Evolutionary conservation across 2,329 filamentous ascomycete species (phyloP).

Genomic region (Celoporthe dispersa): DNA sequence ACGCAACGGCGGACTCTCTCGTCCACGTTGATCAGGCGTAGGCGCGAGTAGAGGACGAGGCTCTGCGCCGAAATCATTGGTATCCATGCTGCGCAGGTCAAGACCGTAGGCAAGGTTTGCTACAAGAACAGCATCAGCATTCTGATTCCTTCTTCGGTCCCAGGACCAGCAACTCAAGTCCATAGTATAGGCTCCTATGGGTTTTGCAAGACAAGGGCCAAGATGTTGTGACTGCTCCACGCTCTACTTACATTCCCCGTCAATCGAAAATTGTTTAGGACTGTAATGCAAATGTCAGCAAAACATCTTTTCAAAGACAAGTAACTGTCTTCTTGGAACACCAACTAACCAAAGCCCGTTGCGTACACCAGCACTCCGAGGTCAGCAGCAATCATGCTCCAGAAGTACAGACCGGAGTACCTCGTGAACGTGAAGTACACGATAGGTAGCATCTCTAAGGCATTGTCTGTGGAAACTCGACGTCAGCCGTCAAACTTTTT

Average conservation of each 20-base stretch:
- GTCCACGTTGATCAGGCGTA: conserved; percentile 63
- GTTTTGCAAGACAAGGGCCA: not conserved
- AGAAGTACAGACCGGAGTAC: conserved; percentile 43
- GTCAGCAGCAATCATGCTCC: conserved; percentile 43
- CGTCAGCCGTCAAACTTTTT: not conserved
- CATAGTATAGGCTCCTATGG: not conserved
- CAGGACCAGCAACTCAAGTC: not conserved
- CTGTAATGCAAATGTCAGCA: conserved; percentile 42
- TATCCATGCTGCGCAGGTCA: conserved; percentile 55
- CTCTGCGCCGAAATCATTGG: conserved; percentile 66
- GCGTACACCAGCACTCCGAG: conserved; percentile 44
- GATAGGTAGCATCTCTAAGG: conserved; percentile 21
- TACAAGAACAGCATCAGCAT: conserved; percentile 14
- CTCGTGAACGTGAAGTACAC: conserved; percentile 25
- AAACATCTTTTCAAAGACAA: not conserved
- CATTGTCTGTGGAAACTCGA: conserved; percentile 6
- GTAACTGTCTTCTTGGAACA: not conserved
- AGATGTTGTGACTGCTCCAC: not conserved
- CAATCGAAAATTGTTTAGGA: conserved; percentile 43
- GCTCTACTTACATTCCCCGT: conserved; percentile 25
- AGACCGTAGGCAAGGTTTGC: conserved; percentile 41
- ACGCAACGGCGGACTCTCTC: conserved; percentile 51
- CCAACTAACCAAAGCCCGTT: conserved; percentile 48
- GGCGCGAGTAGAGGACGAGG: conserved; percentile 64
- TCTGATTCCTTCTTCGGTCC: not conserved